Percentiles rank a stretch among this genome's conserved stretches.
Evolutionary conservation across 352 stramenopile genomes (phyloP).

Genomic region (Sclerospora graminicola): DNA sequence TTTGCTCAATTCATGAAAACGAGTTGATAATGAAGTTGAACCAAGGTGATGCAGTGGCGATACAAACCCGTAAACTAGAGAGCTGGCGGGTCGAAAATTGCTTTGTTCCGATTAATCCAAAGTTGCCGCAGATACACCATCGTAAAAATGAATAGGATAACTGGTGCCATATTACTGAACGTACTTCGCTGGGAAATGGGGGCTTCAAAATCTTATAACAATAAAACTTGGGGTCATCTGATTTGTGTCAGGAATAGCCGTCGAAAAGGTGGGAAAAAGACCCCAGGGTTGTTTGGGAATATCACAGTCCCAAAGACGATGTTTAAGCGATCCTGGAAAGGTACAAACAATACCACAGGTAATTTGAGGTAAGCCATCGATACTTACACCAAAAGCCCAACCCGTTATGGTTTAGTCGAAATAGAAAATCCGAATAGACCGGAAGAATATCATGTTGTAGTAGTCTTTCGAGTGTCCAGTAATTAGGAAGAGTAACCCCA

Average conservation of each 20-base stretch:
- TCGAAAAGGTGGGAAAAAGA: not conserved
- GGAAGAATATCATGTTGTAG: not conserved
- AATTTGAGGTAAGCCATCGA: not conserved
- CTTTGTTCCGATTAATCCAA: constrained; percentile 6
- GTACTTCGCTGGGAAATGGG: not conserved
- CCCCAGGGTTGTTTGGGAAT: not conserved
- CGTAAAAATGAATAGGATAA: constrained; percentile 3
- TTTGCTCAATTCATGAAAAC: not conserved
- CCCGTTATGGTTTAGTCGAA: constrained; percentile 1
- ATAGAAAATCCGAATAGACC: not conserved
- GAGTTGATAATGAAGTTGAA: not conserved
- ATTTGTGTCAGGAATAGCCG: not conserved
- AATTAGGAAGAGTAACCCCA: not conserved
- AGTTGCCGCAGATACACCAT: not conserved
- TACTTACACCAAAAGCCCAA: constrained; percentile 5
- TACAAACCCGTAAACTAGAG: not conserved
- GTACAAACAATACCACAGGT: not conserved
- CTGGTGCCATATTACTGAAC: not conserved
- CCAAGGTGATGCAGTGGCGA: not conserved
- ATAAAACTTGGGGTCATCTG: not conserved
- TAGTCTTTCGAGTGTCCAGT: not conserved
- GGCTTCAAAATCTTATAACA: not conserved
- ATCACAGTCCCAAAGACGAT: constrained; percentile 3
- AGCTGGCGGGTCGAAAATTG: not conserved
- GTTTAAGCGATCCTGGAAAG: not conserved